Evolutionary conservation across 805 yeast species (phyloP), one percentile per base, ranked within the genome.

Genomic region (Candida nonsorbophila): DNA sequence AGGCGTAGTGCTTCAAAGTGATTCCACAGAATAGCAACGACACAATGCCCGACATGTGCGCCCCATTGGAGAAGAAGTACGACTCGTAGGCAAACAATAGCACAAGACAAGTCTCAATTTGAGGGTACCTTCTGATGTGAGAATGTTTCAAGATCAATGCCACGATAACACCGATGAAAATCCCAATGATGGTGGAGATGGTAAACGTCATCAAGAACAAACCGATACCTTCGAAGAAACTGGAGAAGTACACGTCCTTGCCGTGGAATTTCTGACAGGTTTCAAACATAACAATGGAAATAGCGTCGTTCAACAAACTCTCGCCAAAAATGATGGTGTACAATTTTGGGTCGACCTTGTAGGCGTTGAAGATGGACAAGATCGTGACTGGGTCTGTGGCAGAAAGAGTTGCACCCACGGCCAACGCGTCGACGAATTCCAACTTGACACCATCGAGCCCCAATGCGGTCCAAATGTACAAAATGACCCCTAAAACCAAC

Each of bases 301-400:
- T 94, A 20, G 99, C 99, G 63, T 92, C 99, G 53, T 92, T 92
- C 39, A 92, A 65, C 35, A 92, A 65, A 4, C 96, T 84, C 58
- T 92, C 99, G 28, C 99, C 99, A 55, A 92, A 90, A 39, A 92
- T 94, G 38, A 92, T 87, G 15, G 98, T 94, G 62, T 94, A 92
- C 27, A 92, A 67, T 56, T 94, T 92, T 7, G 98, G 98, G 55
- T 92, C 99, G 20, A 92, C 99, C 58, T 90, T 88, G 62, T 92
- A 92, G 9, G 97, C 92, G 52, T 90, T 92, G 69, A 92, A 92
- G 36, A 92, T 92, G 9, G 97, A 87, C 43, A 92, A 62, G 47
- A 92, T 90, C 1, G 99, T 92, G 17, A 92, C 97, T 1, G 99
- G 99, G 55, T 92, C 99, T 2, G 99, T 92, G 13, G 99, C 99